Percentiles rank a stretch among this genome's conserved stretches.
Conservation (phyloP, 805 yeast genomes). For the Zygoascus ofunaensis region DNA sequence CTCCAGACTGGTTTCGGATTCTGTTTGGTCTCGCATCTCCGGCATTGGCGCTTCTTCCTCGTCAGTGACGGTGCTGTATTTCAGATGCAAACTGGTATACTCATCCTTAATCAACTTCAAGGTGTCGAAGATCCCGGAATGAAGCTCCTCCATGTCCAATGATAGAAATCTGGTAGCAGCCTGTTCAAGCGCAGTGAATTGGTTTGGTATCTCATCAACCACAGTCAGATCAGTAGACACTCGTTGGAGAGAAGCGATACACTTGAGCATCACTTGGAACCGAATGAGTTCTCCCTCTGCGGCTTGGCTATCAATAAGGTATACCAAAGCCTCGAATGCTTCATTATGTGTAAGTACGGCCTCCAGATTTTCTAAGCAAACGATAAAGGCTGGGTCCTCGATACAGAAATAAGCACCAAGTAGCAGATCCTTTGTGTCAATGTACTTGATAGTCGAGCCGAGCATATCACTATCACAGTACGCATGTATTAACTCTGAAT, state of each 20-base stretch:
- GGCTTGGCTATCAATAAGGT: conserved; percentile 1
- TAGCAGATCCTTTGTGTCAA: conserved; percentile 13
- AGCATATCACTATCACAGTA: conserved; percentile 13
- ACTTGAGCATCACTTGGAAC: neutral
- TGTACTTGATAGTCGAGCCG: conserved; percentile 13
- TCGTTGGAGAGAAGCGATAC: neutral
- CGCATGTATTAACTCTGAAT: conserved; percentile 6
- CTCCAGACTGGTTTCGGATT: neutral
- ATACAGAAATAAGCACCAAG: conserved; percentile 14
- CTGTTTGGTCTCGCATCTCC: neutral
- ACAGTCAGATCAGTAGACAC: neutral
- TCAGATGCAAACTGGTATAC: neutral
- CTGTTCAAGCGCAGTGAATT: neutral
- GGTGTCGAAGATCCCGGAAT: neutral
- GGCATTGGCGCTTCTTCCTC: neutral
- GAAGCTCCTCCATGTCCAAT: conserved; percentile 1
- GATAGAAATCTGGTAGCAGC: neutral
- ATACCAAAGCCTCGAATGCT: conserved; percentile 12
- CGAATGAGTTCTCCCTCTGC: neutral
- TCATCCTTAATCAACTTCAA: neutral
- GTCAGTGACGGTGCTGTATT: neutral
- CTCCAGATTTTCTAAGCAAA: conserved; percentile 8
- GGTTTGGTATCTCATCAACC: neutral
- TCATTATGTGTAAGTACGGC: conserved; percentile 6
- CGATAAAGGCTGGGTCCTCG: conserved; percentile 12